Conservation (phyloP, 2,329 filamentous ascomycete species). For the Paecilomyces variotii region DNA sequence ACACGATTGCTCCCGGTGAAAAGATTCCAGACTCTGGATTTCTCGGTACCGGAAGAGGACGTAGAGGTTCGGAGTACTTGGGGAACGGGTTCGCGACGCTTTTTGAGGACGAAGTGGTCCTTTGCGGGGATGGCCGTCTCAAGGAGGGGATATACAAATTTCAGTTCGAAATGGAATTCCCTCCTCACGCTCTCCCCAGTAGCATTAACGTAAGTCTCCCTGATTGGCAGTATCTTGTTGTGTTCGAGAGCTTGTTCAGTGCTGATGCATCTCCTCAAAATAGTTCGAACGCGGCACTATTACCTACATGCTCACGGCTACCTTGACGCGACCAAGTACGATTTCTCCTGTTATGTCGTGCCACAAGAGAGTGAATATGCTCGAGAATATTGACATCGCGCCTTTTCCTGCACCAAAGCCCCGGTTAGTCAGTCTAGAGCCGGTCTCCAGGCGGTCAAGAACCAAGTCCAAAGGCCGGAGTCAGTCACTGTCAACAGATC, state of each 20-base stretch:
- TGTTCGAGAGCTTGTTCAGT: conserved; percentile 5
- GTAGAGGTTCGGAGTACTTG: conserved; percentile 46
- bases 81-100: conserved; percentile 58
- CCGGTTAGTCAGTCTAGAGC: conserved; percentile 77
- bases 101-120: conserved; percentile 57
- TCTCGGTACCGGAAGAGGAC: conserved; percentile 48
- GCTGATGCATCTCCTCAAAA: conserved; percentile 1
- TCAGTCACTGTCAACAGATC: conserved; percentile 27
- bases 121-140: conserved; percentile 57
- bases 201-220: conserved; percentile 74
- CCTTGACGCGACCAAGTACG: conserved; percentile 77
- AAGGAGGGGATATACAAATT: conserved; percentile 59
- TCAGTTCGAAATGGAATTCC: conserved; percentile 56
- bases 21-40: conserved; percentile 41
- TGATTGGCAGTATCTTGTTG: conserved; percentile 4
- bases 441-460: conserved; percentile 63
- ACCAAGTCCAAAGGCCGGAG: conserved; percentile 48
- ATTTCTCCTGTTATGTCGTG: conserved; percentile 73
- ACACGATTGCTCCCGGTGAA: conserved; percentile 50
- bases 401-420: conserved; percentile 65
- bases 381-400: conserved; percentile 80
- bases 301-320: conserved; percentile 83
- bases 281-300: conserved; percentile 95
- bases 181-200: conserved; percentile 57
- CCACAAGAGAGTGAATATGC: conserved; percentile 69